Evolutionary conservation across 2,329 filamentous ascomycete genomes (phyloP).

Genomic region (Albifimbria verrucaria): DNA sequence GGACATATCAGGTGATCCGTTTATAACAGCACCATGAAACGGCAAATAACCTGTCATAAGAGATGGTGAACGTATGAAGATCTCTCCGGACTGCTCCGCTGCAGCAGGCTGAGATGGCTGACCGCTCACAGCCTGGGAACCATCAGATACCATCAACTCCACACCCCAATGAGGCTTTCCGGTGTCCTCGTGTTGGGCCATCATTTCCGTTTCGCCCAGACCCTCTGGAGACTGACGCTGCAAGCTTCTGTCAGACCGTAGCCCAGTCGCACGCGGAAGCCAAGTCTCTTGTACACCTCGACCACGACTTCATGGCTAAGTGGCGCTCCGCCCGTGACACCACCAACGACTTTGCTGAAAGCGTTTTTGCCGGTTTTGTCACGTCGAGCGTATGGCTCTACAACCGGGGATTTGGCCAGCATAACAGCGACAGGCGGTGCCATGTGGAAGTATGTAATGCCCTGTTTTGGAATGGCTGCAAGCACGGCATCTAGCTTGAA

Average conservation of each 20-base stretch:
- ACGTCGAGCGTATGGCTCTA: conserved; percentile 56
- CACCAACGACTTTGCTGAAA: conserved; percentile 51
- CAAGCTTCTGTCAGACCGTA: conserved; percentile 76
- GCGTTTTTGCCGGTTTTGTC: conserved; percentile 42
- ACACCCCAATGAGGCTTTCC: conserved; percentile 64
- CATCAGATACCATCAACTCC: conserved; percentile 61
- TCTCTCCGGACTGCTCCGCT: conserved; percentile 56
- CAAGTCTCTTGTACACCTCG: conserved; percentile 59
- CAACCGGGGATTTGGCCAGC: conserved; percentile 65
- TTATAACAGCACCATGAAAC: conserved; percentile 38
- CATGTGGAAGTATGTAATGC: conserved; percentile 62
- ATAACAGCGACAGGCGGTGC: conserved; percentile 70
- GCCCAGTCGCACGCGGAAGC: conserved; percentile 52
- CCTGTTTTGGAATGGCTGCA: conserved; percentile 55
- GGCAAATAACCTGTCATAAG: conserved; percentile 69
- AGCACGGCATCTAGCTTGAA: conserved; percentile 67
- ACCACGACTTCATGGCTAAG: conserved; percentile 50
- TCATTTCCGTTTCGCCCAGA: conserved; percentile 40
- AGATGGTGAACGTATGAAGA: conserved; percentile 61
- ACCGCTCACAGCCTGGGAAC: conserved; percentile 25
- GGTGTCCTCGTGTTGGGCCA: conserved; percentile 55
- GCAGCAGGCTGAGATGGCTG: conserved; percentile 33
- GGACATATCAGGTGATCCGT: conserved; percentile 29
- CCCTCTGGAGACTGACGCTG: conserved; percentile 61
- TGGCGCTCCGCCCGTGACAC: conserved; percentile 63